Percentiles rank a stretch among this genome's conserved stretches.
Evolutionary conservation across 768 basidiomycete genomes (phyloP).

Genomic region (Pisolithus sp.): DNA sequence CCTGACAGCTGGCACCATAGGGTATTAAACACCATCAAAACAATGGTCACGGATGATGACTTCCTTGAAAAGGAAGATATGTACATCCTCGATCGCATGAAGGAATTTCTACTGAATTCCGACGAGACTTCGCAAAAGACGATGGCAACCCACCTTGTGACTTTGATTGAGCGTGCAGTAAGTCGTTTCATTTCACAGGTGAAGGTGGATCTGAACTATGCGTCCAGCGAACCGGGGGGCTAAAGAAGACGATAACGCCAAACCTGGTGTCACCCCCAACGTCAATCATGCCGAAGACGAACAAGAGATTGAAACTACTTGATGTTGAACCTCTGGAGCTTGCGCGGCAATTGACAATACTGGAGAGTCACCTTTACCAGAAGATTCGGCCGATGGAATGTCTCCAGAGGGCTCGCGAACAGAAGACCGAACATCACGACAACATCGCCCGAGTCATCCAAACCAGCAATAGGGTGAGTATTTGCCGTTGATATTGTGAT

Average conservation of each 20-base stretch:
- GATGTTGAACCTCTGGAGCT: constrained; percentile 89
- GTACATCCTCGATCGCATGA: constrained; percentile 75
- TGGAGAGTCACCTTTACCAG: constrained; percentile 83
- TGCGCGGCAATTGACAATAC: constrained; percentile 86
- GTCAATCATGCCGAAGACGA: constrained; percentile 65
- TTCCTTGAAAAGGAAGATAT: constrained; percentile 83
- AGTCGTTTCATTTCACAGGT: constrained; percentile 24
- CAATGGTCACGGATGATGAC: constrained; percentile 81
- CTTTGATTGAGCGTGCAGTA: constrained; percentile 75
- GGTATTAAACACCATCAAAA: constrained; percentile 85
- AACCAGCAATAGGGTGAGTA: constrained; percentile 73
- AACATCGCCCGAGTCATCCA: constrained; percentile 86
- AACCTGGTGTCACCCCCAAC: constrained; percentile 59
- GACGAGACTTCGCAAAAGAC: constrained; percentile 52
- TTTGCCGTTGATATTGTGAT: not conserved
- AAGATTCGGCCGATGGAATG: constrained; percentile 89
- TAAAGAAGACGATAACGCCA: constrained; percentile 50
- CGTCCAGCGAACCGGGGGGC: constrained; percentile 45
- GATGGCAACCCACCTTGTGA: constrained; percentile 70
- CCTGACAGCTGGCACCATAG: constrained; percentile 23
- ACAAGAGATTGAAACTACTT: constrained; percentile 68
- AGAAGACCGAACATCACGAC: constrained; percentile 64
- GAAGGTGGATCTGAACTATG: not conserved
- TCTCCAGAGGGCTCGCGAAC: constrained; percentile 74
- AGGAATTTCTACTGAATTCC: constrained; percentile 58